phyloP scores from a whole-genome alignment of 2,329 filamentous ascomycete genomes.

The Aspergillus pseudoglaucus region DNA sequence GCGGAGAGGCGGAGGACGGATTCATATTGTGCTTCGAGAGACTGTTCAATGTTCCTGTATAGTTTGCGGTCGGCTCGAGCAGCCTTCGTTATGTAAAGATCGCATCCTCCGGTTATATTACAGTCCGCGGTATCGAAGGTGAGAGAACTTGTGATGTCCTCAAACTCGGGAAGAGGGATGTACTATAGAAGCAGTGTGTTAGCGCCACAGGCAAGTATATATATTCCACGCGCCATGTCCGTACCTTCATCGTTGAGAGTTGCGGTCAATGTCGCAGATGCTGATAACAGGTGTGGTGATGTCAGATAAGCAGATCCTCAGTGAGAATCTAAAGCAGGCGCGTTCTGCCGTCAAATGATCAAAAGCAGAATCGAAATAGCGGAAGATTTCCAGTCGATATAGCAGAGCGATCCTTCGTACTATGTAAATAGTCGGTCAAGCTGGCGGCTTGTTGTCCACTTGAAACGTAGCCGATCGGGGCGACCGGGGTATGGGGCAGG shows the following conservation, averaged over 20 bases:
- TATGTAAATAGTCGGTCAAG: background rate
- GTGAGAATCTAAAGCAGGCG: no score
- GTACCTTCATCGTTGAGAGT: slow-evolving; percentile 14
- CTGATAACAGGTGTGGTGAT: slow-evolving; percentile 1
- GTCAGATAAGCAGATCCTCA: slow-evolving; percentile 1
- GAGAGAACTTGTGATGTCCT: slow-evolving; percentile 82
- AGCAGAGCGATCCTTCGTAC: no score
- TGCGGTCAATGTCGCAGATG: background rate
- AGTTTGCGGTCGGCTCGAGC: slow-evolving; percentile 94
- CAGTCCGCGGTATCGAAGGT: slow-evolving; percentile 95
- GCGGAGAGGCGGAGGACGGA: slow-evolving; percentile 79
- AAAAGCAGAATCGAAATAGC: no score
- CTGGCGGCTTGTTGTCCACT: slow-evolving; percentile 13
- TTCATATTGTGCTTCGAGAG: slow-evolving; percentile 84
- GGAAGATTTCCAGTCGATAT: no score
- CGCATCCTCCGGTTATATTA: slow-evolving; percentile 86
- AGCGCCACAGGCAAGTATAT: background rate
- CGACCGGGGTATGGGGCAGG: slow-evolving; percentile 28
- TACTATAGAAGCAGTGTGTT: slow-evolving; percentile 54
- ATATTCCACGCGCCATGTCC: background rate
- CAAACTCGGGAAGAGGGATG: slow-evolving; percentile 82
- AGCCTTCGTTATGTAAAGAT: slow-evolving; percentile 95
- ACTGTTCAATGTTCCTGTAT: slow-evolving; percentile 90
- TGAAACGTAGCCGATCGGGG: slow-evolving; percentile 32
- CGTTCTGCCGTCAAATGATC: no score